Base-by-base conservation (phyloP, 148 eudicot genomes). In the Tetragonia tetragonoides region DNA sequence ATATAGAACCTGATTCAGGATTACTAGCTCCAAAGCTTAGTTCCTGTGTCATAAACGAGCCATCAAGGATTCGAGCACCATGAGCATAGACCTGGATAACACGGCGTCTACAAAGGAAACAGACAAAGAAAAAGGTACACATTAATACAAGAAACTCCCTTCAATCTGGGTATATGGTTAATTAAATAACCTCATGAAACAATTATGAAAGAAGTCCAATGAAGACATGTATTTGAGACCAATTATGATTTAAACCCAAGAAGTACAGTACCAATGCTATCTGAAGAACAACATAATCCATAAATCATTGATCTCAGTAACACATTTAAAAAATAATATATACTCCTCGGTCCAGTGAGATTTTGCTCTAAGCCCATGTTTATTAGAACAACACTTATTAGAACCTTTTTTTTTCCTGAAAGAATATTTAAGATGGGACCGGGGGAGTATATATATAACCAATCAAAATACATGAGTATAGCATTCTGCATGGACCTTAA, bases 31-130 rank as follows among this genome's bases (percentile, higher is more conserved):
- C 89, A 75, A 95, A 87, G 82, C 72, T 89, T 75, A 91, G 72
- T 51, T 95, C 97, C 85, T 95, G 97, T 59, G 97, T 93, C 97
- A 91, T 93, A 82, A 84, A 93, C 69, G 93, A 85, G 77, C 99
- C 99, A 85, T 95, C 97, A 74, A 95, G 90, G 75, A 95, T 86
- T 66, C 97, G 93, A 83, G 99, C 99, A 79, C 99, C 99, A 79
- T 81, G 83, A 82, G 93, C 94, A 84, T 81, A 93, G 80, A 95
- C 89, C 86, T 95, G 99, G 74, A 95, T 87, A 51, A 95, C 99
- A 84, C 94, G 89, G 28, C 97, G 92, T 90, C 99, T 95, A 85
- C 53, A 77, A 14, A 72, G 37, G 54, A 54, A 82, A 66, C 65
- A 10, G 46, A 57, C 28, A 74, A 74, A 72, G 54, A 51, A 63